Evolutionary conservation across 164 flowering plant species (phyloP), one percentile per base, ranked within the genome.

Genomic region (Piper betle): DNA sequence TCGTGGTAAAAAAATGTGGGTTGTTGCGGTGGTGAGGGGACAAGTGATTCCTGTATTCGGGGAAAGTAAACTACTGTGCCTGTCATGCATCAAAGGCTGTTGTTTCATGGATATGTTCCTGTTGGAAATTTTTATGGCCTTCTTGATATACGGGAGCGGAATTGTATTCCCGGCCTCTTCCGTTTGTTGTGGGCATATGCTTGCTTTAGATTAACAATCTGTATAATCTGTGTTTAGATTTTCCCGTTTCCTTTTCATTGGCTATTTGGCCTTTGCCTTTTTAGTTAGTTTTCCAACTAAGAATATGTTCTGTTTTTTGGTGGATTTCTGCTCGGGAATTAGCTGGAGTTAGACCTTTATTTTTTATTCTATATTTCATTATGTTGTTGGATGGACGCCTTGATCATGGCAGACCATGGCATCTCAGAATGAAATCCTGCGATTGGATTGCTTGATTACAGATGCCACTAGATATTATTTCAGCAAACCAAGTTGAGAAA

Each of bases 111-210:
- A 39, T 2, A 3, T 11, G 3, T 37, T 57, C 40, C 4, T 17
- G 6, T 40, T 18, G 17, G 20, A 20, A 54, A 18, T 11, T 11
- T 50, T 50, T 17, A 50, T 11, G 53, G 16, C 11, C 37, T n/a
- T 16, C 9, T 16, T 18, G 37, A 16, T 8, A 54, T 16, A 0
- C 1, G 57, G 18, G 4, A n/a, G 9, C 4, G 57, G 57, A 54
- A 54, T 54, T 46, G 57, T 54, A 54, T 54, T 54, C 57, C 37
- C 37, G 18, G 57, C 18, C 11, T 54, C 57, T 54, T 54, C 17
- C 33, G 20, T 25, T 18, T 18, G n/a, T n/a, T n/a, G 57, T 54
- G 57, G 11, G 33, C 57, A 54, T 54, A 54, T 54, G 57, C 25
- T n/a, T n/a, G n/a, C n/a, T 25, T n/a, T 46, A 9, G 50, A 46